Base-by-base conservation (phyloP, 2,329 filamentous ascomycete species). In the Sporothrix pallida region DNA sequence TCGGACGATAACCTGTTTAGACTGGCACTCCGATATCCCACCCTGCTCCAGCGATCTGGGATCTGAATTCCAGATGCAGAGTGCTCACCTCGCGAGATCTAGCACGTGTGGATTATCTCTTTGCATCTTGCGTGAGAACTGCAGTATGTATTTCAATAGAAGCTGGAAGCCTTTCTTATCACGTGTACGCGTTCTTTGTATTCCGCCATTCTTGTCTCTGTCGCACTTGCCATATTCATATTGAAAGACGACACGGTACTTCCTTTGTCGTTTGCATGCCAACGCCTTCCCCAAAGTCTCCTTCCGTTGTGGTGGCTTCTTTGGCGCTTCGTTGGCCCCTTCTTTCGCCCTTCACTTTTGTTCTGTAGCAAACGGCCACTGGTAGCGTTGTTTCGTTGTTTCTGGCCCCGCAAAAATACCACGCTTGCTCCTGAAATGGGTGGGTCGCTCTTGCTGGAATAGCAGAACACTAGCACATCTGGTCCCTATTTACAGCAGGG, bases 381-480 rank as follows among this genome's bases (percentile, higher is more conserved):
- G 56, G 37, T 74, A 70, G 73, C 65, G 73, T 58, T 65, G 70
- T 74, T 74, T 74, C 65, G 73, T 23, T 44, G 63, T 70, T 72
- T 63, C 65, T 26, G 6, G 73, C 67, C 71, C 73, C 71, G 71
- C 73, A 71, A 62, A 60, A 72, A 74, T 52, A 72, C 31, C 31
- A 58, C 73, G 70, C 73, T 72, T 72, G 73, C 73, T 74, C 73
- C 73, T 74, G 71, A 74, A 63, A 62, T 26, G n/a, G 58, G 73
- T 71, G 73, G 73, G 67, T 70, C 70, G 70, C 70, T 50, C 73
- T 31, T 68, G 26, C 69, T 68, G 42, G 17, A 23, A 9, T 17
- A 44, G 10, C 60, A 58, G 20, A 10, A 23, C 42, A 20, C 52
- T 20, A 26, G 44, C 70, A 62, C 44, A 17, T 23, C n/a, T 31